Evolutionary conservation across 192 early-diverging fungal species (phyloP).

Genomic region (Coemansia javaensis): DNA sequence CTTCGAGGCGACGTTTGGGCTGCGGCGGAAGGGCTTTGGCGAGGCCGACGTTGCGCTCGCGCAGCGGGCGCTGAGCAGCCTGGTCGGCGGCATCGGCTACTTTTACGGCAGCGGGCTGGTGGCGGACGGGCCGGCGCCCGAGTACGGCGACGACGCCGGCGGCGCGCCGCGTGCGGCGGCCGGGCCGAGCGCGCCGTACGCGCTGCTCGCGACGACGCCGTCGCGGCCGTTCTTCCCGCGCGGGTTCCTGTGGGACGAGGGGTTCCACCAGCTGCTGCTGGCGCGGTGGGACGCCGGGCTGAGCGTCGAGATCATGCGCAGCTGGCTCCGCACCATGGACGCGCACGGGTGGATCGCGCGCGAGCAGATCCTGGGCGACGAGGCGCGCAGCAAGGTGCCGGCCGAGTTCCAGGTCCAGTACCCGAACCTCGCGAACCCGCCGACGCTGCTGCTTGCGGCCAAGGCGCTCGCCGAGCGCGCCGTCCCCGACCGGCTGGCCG

Average conservation of each 20-base stretch:
- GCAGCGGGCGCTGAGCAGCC: conserved; percentile 68
- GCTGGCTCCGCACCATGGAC: conserved; percentile 78
- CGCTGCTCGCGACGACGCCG: conserved; percentile 78
- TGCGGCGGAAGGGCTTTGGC: conserved; percentile 60
- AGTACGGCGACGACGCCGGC: conserved; percentile 54
- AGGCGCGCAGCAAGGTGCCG: conserved; percentile 86
- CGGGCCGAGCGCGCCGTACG: conserved; percentile 57
- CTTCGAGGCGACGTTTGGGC: conserved; percentile 69
- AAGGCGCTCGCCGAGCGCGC: conserved; percentile 38
- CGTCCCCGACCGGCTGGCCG: neutral
- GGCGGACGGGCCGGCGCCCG: conserved; percentile 53
- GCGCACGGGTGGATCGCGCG: conserved; percentile 85
- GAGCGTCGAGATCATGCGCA: conserved; percentile 72
- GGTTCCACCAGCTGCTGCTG: conserved; percentile 82
- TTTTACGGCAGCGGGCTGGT: conserved; percentile 35
- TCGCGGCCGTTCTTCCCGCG: conserved; percentile 92
- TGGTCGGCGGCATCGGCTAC: conserved; percentile 86
- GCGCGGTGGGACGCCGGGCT: conserved; percentile 85
- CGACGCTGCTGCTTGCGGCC: conserved; percentile 72
- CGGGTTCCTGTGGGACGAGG: conserved; percentile 97
- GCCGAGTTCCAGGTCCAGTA: conserved; percentile 89
- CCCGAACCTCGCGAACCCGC: conserved; percentile 89
- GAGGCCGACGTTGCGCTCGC: conserved; percentile 64
- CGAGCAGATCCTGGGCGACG: conserved; percentile 91
- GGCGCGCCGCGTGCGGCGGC: conserved; percentile 58